Base-by-base conservation (phyloP, 768 basidiomycete genomes). In the Pleurotus citrinopileatus region DNA sequence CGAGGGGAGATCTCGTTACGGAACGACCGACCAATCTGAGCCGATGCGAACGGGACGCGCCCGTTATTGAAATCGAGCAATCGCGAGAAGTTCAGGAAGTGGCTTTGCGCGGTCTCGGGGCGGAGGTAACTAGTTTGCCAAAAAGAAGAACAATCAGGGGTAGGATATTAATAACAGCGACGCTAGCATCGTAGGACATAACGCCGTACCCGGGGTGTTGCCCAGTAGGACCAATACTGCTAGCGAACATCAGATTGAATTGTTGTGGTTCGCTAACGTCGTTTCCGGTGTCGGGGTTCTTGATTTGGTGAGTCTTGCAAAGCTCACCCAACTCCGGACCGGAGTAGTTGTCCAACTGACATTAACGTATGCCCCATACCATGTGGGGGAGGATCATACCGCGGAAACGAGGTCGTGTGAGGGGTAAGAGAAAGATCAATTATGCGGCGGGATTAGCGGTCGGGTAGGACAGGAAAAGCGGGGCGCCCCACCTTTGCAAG, bases 211-310 rank as follows among this genome's bases (percentile, higher is more conserved):
- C 95, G 62, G 93, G 94, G 71, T 96, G 86, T 69, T 97, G 93
- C 23, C 97, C 96, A 2, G 96, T 98, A 12, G 96, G 96, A 19
- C 96, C 97, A 64, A 99, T 98, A 72, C 89, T 92, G 66, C 89
- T 93, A 45, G 91, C 86, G 71, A 99, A 98, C 97, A 99, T 98
- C 65, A 98, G 83, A 73, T 98, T 99, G 80, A 98, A 99, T 66
- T 88, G 85, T 63, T 92, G 89, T 7, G 97, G 97, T 66, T 95
- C 93, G 42, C 87, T 79, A 26, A 98, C 88, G 63, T 91, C 88
- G 68, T 99, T 98, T 62, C 83, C 89, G 1, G 95, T 96, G 59
- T 91, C 91, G 1, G 96, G 96, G 66, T 95, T 96, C 46, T 79
- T 76, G 66, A 98, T 88, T 55, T 84, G 77, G 71, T 92, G 75